Evolutionary conservation across 2,329 filamentous ascomycete genomes (phyloP).

Genomic region (Ceratocystis huliohia): DNA sequence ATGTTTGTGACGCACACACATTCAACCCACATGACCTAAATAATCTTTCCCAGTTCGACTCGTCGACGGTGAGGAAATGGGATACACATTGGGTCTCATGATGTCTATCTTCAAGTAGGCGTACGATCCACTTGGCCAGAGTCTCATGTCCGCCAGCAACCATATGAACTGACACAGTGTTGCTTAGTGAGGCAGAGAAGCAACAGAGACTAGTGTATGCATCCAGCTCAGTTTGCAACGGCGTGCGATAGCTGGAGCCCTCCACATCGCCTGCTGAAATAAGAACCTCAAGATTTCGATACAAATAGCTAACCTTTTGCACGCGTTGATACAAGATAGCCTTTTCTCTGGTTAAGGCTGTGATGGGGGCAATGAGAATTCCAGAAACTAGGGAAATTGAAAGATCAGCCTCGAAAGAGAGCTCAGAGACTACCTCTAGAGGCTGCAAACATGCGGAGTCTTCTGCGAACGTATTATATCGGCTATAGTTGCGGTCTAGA

Average conservation of each 20-base stretch:
- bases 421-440: conserved; percentile 25
- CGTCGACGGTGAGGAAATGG: conserved; percentile 29
- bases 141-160: conserved; percentile 39
- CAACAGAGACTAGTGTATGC: conserved; percentile 39
- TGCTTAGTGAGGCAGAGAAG: conserved; percentile 35
- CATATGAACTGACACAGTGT: conserved; percentile 33
- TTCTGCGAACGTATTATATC: not conserved
- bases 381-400: conserved; percentile 37
- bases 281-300: conserved; percentile 34
- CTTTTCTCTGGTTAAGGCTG: not conserved
- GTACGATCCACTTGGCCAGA: conserved; percentile 43
- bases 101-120: conserved; percentile 37
- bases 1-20: conserved; percentile 29
- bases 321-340: conserved; percentile 27
- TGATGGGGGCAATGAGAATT: conserved; percentile 48
- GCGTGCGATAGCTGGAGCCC: conserved; percentile 31
- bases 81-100: conserved; percentile 25
- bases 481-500: conserved; percentile 14
- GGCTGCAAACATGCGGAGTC: not conserved
- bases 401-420: conserved; percentile 55
- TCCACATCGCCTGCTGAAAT: not conserved
- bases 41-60: conserved; percentile 32
- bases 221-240: conserved; percentile 30
- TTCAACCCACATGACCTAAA: conserved; percentile 30
- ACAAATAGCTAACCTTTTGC: conserved; percentile 40